Evolutionary conservation across 2,329 filamentous ascomycete species (phyloP).

Genomic region (Lasiodiplodia sp.): DNA sequence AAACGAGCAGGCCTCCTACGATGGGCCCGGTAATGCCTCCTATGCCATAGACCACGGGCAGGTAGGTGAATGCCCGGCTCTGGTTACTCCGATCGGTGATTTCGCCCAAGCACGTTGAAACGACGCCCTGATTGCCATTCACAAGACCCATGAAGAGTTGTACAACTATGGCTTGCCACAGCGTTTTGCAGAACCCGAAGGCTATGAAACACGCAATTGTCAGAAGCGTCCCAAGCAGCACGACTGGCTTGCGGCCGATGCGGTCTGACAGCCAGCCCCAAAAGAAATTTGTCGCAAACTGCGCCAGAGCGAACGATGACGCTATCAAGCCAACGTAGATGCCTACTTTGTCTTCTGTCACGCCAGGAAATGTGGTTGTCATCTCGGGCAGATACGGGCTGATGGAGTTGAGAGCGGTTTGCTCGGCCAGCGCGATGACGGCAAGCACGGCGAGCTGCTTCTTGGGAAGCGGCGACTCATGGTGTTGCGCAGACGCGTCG

Average conservation of each 20-base stretch:
- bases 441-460: conserved; percentile 85
- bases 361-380: conserved; percentile 83
- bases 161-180: conserved; percentile 85
- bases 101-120: conserved; percentile 92
- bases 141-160: conserved; percentile 91
- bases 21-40: conserved; percentile 93
- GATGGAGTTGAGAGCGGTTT: conserved; percentile 96
- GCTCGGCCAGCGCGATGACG: conserved; percentile 87
- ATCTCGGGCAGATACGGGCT: conserved; percentile 94
- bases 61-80: conserved; percentile 88
- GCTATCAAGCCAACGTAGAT: conserved; percentile 91
- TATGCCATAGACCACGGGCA: conserved; percentile 94
- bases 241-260: conserved; percentile 81
- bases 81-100: conserved; percentile 96
- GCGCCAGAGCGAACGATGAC: conserved; percentile 89
- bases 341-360: conserved; percentile 74
- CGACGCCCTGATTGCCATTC: conserved; percentile 93
- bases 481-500: conserved; percentile 48
- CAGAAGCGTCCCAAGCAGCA: conserved; percentile 81
- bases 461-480: conserved; percentile 78
- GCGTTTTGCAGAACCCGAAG: conserved; percentile 84
- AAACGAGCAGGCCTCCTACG: conserved; percentile 84
- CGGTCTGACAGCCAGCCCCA: conserved; percentile 87
- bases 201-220: conserved; percentile 81
- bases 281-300: conserved; percentile 89